These are phyloP conservation scores for Xylariales sp. DNA, from an alignment of 2,329 filamentous ascomycete species.

Conservation along the genomic window DNA sequence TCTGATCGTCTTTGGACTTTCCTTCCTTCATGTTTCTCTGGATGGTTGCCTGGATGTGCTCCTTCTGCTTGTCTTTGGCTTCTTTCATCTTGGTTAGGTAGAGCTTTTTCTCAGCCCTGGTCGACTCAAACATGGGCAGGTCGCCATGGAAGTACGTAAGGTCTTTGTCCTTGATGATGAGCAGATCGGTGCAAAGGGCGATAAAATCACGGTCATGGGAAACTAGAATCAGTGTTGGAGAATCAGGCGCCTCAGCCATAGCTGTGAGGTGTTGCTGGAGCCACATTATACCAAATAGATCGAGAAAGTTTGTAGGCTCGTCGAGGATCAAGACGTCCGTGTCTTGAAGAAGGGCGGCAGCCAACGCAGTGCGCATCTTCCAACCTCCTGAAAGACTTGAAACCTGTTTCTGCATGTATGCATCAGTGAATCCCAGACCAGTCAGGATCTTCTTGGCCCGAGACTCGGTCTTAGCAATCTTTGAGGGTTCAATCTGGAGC, in stretches of 20 bases:
- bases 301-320: conserved; percentile 83
- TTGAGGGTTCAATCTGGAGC: conserved; percentile 61
- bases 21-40: conserved; percentile 69
- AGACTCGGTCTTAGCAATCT: conserved; percentile 58
- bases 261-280: conserved; percentile 67
- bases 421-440: conserved; percentile 67
- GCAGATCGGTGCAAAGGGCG: conserved; percentile 70
- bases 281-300: conserved; percentile 81
- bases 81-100: conserved; percentile 73
- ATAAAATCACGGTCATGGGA: conserved; percentile 83
- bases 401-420: conserved; percentile 54
- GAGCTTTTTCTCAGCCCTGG: conserved; percentile 61
- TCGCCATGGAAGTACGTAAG: conserved; percentile 73
- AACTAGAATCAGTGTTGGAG: conserved; percentile 69
- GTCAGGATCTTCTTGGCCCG: conserved; percentile 61
- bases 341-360: conserved; percentile 63
- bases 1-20: conserved; percentile 74
- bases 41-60: conserved; percentile 77
- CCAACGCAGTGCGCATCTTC: conserved; percentile 65
- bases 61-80: conserved; percentile 73
- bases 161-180: conserved; percentile 68
- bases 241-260: conserved; percentile 45
- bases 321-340: conserved; percentile 77
- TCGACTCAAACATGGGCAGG: conserved; percentile 65
- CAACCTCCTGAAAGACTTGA: conserved; percentile 71